Evolutionary conservation across 495 filamentous ascomycete species (phyloP).

Genomic region (Tuber melanosporum): DNA sequence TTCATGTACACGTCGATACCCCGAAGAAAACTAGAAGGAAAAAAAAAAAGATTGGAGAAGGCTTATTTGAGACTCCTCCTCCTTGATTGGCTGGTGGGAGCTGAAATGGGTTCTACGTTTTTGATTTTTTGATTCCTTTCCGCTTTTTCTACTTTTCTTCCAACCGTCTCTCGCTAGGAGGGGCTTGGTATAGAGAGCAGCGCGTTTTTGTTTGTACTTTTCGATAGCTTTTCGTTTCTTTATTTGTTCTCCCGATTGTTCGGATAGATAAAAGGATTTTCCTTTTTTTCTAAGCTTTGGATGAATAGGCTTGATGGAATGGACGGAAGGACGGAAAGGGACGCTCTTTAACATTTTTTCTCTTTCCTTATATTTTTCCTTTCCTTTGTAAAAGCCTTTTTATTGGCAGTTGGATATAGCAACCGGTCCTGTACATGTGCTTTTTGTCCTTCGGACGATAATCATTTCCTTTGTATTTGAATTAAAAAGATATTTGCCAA

Average conservation of each 20-base stretch:
- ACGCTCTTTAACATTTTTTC: neutral
- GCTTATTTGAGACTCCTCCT: neutral
- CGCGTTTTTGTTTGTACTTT: neutral
- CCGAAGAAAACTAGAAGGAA: neutral
- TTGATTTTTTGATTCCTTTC: neutral
- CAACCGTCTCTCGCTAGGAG: neutral
- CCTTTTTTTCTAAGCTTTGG: neutral
- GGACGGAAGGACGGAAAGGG: neutral
- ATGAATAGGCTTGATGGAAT: neutral
- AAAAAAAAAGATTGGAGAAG: neutral
- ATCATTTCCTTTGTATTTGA: neutral
- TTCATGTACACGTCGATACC: neutral
- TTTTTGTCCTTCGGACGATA: neutral
- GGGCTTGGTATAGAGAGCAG: neutral
- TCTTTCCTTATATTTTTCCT: neutral
- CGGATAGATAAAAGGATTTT: constrained; percentile 19
- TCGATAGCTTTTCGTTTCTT: neutral
- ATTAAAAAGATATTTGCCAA: neutral
- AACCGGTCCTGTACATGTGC: neutral
- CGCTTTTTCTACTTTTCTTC: neutral
- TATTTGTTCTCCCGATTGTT: constrained; percentile 16
- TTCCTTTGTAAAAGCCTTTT: neutral
- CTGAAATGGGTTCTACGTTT: constrained; percentile 16
- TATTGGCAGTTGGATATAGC: neutral
- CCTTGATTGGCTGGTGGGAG: constrained; percentile 2